Percentiles rank a stretch among this genome's conserved stretches.
phyloP scores from a whole-genome alignment of 148 eudicot genomes.

The Mesembryanthemum crystallinum region DNA sequence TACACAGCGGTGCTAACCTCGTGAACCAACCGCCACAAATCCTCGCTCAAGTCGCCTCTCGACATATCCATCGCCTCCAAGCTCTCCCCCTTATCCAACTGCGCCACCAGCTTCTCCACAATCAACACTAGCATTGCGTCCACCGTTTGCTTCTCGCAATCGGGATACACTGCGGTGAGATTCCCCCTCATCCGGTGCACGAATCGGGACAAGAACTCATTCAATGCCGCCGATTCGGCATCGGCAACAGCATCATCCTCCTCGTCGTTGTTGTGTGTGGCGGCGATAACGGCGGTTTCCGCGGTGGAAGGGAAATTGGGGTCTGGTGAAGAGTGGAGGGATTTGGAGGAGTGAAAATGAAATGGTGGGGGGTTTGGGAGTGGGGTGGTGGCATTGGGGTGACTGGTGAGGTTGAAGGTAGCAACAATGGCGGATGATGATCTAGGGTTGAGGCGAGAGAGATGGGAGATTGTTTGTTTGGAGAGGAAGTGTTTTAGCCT shows the following conservation, averaged over 20 bases:
- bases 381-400: not conserved
- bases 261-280: not conserved
- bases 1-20: conserved; percentile 67
- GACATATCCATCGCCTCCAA: conserved; percentile 36
- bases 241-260: conserved; percentile 18
- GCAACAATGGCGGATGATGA: conserved; percentile 17
- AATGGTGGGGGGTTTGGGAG: not conserved
- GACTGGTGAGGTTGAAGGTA: not conserved
- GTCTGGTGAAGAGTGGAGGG: conserved; percentile 10
- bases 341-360: not conserved
- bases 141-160: conserved; percentile 51
- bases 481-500: conserved; percentile 25
- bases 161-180: conserved; percentile 52
- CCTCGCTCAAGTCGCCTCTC: conserved; percentile 61
- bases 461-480: conserved; percentile 6
- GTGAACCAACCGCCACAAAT: conserved; percentile 71
- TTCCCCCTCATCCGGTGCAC: conserved; percentile 80
- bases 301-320: conserved; percentile 5
- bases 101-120: conserved; percentile 60
- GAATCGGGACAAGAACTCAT: conserved; percentile 79
- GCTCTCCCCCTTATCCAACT: conserved; percentile 62
- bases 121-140: conserved; percentile 70
- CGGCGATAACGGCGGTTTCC: not conserved
- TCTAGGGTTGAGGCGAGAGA: conserved; percentile 3
- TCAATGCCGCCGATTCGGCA: conserved; percentile 58